phyloP scores from a whole-genome alignment of 2,329 filamentous ascomycete species.

The Parasarocladium wereldwijsianum region DNA sequence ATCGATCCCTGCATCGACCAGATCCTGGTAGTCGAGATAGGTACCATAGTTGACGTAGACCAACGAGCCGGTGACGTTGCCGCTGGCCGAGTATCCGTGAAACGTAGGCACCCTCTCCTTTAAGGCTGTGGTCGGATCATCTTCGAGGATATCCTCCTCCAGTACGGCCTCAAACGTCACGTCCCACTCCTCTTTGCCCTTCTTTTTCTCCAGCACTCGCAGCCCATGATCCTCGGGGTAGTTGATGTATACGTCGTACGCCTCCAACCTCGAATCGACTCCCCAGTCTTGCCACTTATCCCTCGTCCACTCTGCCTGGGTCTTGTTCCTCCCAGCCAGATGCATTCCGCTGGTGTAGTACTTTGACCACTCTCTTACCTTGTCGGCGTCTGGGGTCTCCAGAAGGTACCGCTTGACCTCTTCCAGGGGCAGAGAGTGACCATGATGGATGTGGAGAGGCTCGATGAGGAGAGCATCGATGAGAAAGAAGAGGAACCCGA shows the following conservation, averaged over 20 bases:
- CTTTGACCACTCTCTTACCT: conserved; percentile 54
- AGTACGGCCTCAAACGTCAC: conserved; percentile 68
- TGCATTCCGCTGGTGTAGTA: conserved; percentile 70
- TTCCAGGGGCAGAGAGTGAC: conserved; percentile 21
- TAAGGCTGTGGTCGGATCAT: conserved; percentile 66
- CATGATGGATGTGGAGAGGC: conserved; percentile 19
- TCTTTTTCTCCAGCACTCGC: conserved; percentile 42
- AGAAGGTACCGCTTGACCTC: conserved; percentile 42
- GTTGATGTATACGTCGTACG: conserved; percentile 71
- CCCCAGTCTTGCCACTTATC: conserved; percentile 62
- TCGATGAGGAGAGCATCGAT: conserved; percentile 29
- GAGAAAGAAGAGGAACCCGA: conserved; percentile 33
- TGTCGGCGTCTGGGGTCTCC: conserved; percentile 40
- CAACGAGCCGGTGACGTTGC: conserved; percentile 77
- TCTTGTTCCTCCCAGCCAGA: conserved; percentile 63
- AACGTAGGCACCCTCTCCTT: conserved; percentile 71
- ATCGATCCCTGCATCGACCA: conserved; percentile 57
- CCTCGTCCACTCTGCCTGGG: conserved; percentile 63
- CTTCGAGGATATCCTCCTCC: conserved; percentile 69
- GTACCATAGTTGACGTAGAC: conserved; percentile 90
- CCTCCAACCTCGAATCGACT: conserved; percentile 44
- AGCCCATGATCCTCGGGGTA: conserved; percentile 60
- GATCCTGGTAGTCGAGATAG: conserved; percentile 70
- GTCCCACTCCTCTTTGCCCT: conserved; percentile 28
- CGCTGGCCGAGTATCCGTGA: conserved; percentile 85